Percentiles rank a stretch among this genome's conserved stretches.
Evolutionary conservation across 176 grass and related monocot genomes (phyloP).

Genomic region (Oryza rufipogon): DNA sequence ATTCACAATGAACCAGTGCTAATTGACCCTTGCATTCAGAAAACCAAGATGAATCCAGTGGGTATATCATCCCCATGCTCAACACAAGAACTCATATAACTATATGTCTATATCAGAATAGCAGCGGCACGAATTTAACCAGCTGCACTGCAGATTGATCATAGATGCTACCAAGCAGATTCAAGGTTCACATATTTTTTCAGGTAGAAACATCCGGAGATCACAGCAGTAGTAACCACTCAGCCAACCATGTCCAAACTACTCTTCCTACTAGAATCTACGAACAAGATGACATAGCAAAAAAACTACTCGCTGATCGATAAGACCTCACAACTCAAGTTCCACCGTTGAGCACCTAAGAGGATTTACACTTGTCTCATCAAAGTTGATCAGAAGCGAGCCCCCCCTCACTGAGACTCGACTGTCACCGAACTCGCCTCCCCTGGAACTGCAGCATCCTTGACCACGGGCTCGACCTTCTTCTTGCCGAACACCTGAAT

Average conservation of each 20-base stretch:
- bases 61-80: neutral
- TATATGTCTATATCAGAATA: neutral
- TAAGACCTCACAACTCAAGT: neutral
- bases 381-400: constrained; percentile 1
- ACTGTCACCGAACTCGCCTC: neutral
- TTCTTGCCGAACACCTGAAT: constrained; percentile 40
- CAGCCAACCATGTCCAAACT: constrained; percentile 25
- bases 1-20: neutral
- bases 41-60: neutral
- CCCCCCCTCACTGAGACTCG: constrained; percentile 26
- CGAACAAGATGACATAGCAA: constrained; percentile 3
- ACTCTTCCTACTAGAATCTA: neutral
- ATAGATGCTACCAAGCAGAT: neutral
- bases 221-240: neutral
- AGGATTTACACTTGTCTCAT: constrained; percentile 17
- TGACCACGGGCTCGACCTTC: constrained; percentile 43
- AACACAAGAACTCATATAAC: no score
- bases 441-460: constrained; percentile 3
- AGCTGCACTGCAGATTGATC: neutral
- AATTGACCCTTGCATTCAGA: neutral
- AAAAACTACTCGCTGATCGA: neutral
- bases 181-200: neutral
- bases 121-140: neutral
- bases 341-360: neutral
- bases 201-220: neutral